Evolutionary conservation across 768 basidiomycete species (phyloP), one percentile per base, ranked within the genome.

Genomic region (Royoungia palumana): DNA sequence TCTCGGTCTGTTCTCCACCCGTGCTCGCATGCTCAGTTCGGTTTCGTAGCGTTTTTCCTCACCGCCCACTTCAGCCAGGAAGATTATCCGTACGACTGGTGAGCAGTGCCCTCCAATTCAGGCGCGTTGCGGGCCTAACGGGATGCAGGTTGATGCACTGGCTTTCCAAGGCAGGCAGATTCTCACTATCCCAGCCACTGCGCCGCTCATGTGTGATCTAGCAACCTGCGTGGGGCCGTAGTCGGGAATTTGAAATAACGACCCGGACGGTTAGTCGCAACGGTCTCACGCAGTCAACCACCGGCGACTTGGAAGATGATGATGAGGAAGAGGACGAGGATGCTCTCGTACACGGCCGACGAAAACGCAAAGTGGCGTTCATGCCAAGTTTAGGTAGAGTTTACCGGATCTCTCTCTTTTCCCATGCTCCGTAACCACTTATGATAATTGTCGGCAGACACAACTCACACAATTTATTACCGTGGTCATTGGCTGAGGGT

Each of bases 141-240:
- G 36, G 48, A 5, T 43, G 30, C 55, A 89, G 87, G 89, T 66
- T 91, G 56, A 89, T 90, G 87, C 87, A 92, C 59, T 92, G 89
- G 90, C 75, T 92, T 40, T 76, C 87, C 20, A 92, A 91, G 79
- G 88, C 82, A 47, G 54, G 57, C 50, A 17, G 39, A 44, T 50
- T 45, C 41, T 42, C 50, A 35, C 43, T 47, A 25, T 41, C 40
- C n/a, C 35, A 28, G 42, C 12, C 43, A 14, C 41, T 39, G 34
- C 42, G 12, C 35, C 38, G 51, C 60, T 69, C 47, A 68, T 28
- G 25, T 30, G 35, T 20, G 35, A 25, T 39, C 14, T 66, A 92
- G 89, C 90, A 92, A 85, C 90, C 90, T 12, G 86, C 89, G 20
- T 92, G 89, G 88, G 87, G 87, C 7, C 81, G 85, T 40, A 89